These are phyloP conservation scores for Kluyveromyces siamensis DNA, from an alignment of 805 yeast species.

Conservation along the genomic window DNA sequence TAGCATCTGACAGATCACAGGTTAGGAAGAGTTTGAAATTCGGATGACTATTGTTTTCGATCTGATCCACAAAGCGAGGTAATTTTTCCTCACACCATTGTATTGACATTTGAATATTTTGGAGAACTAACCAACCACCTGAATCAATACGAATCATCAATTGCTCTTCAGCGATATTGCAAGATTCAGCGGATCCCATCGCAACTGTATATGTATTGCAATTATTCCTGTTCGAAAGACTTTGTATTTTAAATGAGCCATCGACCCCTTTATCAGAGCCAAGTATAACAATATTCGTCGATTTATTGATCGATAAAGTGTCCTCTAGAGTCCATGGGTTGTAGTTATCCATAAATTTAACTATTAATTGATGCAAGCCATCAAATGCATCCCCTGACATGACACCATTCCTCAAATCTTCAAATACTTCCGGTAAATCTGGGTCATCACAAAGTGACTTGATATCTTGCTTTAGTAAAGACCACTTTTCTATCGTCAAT, in stretches of 20 bases:
- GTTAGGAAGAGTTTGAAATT: slow-evolving; percentile 58
- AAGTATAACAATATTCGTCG: slow-evolving; percentile 32
- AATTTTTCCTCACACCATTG: slow-evolving; percentile 48
- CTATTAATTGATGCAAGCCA: slow-evolving; percentile 10
- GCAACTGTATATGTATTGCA: slow-evolving; percentile 40
- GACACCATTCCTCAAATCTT: neutral
- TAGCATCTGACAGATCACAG: slow-evolving; percentile 37
- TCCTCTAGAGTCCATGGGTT: slow-evolving; percentile 19
- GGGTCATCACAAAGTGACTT: neutral
- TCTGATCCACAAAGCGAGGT: slow-evolving; percentile 32
- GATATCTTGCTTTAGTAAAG: neutral
- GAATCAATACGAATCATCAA: slow-evolving; percentile 35
- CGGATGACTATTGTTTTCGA: slow-evolving; percentile 16
- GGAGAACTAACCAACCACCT: slow-evolving; percentile 68
- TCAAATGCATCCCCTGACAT: neutral
- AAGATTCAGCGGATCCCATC: slow-evolving; percentile 68
- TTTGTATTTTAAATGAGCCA: slow-evolving; percentile 46
- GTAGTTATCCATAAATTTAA: slow-evolving; percentile 13
- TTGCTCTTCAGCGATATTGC: slow-evolving; percentile 46
- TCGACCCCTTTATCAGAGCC: slow-evolving; percentile 59
- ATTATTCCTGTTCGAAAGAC: slow-evolving; percentile 30
- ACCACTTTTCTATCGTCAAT: neutral
- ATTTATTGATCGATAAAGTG: slow-evolving; percentile 8
- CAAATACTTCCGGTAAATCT: neutral
- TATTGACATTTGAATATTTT: slow-evolving; percentile 69